These are phyloP conservation scores for Conticribra weissflogii DNA, from an alignment of 108 stramenopile genomes.

Conservation along the genomic window DNA sequence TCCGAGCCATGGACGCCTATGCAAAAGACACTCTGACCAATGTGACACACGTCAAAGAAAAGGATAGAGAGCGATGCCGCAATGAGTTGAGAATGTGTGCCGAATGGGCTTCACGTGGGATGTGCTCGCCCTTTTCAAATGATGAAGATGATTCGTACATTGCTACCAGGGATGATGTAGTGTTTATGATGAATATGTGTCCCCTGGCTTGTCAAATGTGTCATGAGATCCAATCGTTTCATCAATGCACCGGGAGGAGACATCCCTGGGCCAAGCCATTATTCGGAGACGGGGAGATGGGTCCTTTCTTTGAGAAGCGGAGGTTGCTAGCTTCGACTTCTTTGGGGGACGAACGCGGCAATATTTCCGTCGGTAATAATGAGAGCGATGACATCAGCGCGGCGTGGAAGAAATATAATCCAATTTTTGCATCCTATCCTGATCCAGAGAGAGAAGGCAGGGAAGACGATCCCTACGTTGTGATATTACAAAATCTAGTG, in stretches of 20 bases:
- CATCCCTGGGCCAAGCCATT: constrained; percentile 21
- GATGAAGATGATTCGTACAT: background rate
- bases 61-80: constrained; percentile 26
- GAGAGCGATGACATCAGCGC: background rate
- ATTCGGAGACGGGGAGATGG: constrained; percentile 12
- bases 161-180: constrained; percentile 9
- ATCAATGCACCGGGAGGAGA: constrained; percentile 33
- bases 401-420: constrained; percentile 10
- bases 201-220: constrained; percentile 53
- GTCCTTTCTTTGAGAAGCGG: constrained; percentile 22
- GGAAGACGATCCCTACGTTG: constrained; percentile 39
- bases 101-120: constrained; percentile 35
- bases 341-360: background rate
- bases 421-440: constrained; percentile 21
- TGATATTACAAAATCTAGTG: constrained; percentile 36
- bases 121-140: constrained; percentile 17
- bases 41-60: constrained; percentile 9
- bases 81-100: constrained; percentile 47
- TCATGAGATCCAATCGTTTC: constrained; percentile 33
- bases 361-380: background rate
- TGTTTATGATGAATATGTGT: constrained; percentile 56
- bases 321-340: background rate
- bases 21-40: constrained; percentile 28
- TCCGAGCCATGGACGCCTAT: constrained; percentile 33
- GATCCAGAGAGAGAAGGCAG: constrained; percentile 13